Evolutionary conservation across 805 yeast genomes (phyloP), one percentile per base, ranked within the genome.

Genomic region (Hanseniaspora nectarophila): DNA sequence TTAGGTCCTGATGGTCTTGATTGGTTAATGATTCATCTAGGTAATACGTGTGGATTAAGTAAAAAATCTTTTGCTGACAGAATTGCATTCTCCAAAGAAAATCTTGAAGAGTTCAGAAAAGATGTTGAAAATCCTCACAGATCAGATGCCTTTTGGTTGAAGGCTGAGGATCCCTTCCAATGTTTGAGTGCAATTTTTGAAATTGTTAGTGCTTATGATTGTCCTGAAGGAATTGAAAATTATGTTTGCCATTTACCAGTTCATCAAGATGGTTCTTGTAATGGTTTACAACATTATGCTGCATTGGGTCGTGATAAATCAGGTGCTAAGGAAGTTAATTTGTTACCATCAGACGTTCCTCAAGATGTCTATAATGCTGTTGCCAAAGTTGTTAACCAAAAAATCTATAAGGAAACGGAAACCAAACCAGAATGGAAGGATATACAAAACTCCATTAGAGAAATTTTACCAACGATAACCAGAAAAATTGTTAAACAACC

Each of bases 401-500:
- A 79, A 55, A 72, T 84, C 46, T 74, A 75, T 43, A 63, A 64
- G 12, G 84, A 77, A 35, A 78, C 77, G 5, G 76, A 64, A 10
- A 67, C 68, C 2, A 84, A 81, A 9, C 72, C 76, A 55, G 43
- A 49, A 13, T 16, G 15, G 9, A 33, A 34, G 18, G 46, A 40
- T 26, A 28, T 31, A 4, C 39, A 42, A 28, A 34, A 34, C 10
- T 18, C 35, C 10, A 16, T 42, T 13, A 26, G 24, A 42, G 48
- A 57, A 34, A 67, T 84, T 38, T 70, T 74, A 53, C 84, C 81
- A 48, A 75, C 79, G 55, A 76, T 90, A 54, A 75, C 81, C 18
- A 76, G 98, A 60, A 90, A 90, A 63, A 82, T 92, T 43, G 95
- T 92, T 34, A 90, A 90, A 63, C 98, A 90, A 65, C 87, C 98